Evolutionary conservation across 2,329 filamentous ascomycete species (phyloP), one percentile per base, ranked within the genome.

Genomic region (Thermoascus crustaceus): DNA sequence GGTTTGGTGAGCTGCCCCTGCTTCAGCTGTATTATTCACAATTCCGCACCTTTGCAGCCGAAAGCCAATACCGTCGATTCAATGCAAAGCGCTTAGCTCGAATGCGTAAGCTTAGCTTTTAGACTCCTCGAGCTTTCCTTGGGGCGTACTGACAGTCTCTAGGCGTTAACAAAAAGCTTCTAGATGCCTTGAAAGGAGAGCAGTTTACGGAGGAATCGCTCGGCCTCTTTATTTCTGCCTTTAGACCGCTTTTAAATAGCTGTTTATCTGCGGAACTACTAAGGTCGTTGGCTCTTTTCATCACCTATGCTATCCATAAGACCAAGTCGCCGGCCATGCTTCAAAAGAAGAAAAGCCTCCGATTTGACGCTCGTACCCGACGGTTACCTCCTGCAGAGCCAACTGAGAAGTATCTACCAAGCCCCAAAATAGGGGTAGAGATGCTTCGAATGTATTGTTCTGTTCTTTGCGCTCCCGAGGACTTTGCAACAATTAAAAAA

Each of bases 11-110:
- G 21, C 57, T 77, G 4, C 72, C 79, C 11, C 85, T 88, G 0
- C 86, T 95, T 53, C 80, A 83, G 49, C 69, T 95, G 16, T 98
- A 96, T 61, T 96, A 95, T 61, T 79, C 80, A 41, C 91, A 98
- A 55, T 96, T 96, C 52, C 71, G 82, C 42, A 82, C 80, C 0
- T 95, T 98, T 63, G 82, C 85, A 1, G 76, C 82, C n/a, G 81
- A 81, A 50, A 95, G 89, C 70, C 88, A 91, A 54, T 82, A 93
- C 52, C 85, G 87, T 54, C 80, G 85, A 40, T 96, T 96, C 63
- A 98, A 98, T 57, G 80, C 83, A 34, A 82, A 85, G 53, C 77
- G 91, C 30, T 66, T 98, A 41, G 77, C 84, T 40, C 76, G 88
- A 48, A 98, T 98, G 84, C 78, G 89, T 88, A 75, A 70, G 83